Conservation (phyloP, 306 rosid species). For the Inga oerstediana region DNA sequence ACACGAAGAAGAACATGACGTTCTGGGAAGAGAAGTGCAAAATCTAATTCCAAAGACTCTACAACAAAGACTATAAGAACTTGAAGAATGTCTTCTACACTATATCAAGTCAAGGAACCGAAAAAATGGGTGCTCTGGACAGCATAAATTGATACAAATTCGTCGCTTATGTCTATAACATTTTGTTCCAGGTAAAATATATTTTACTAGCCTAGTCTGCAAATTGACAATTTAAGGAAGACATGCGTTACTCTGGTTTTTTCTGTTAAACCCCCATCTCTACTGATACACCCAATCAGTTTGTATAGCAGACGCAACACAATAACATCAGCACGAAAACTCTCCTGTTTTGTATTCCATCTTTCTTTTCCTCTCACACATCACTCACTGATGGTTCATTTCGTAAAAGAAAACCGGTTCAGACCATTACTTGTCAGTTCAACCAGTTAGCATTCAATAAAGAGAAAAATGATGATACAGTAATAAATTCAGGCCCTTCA, state of each 20-base stretch:
- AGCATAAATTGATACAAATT: neutral
- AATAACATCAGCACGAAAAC: conserved; percentile 13
- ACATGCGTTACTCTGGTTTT: neutral
- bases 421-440: neutral
- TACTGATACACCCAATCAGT: conserved; percentile 1
- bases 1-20: conserved; percentile 87
- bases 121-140: conserved; percentile 13
- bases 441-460: neutral
- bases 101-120: conserved; percentile 74
- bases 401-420: neutral
- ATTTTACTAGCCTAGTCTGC: conserved; percentile 17
- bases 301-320: conserved; percentile 15
- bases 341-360: conserved; percentile 2
- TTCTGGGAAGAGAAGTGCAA: conserved; percentile 92
- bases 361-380: neutral
- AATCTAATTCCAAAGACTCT: conserved; percentile 94
- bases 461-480: neutral
- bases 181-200: neutral
- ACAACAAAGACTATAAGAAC: conserved; percentile 93
- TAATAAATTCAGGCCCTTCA: neutral
- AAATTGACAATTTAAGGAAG: neutral
- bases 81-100: conserved; percentile 98
- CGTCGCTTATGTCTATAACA: conserved; percentile 9
- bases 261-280: neutral
- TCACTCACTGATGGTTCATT: neutral